Conservation (phyloP, 2,329 filamentous ascomycete species). For the Xylariales sp. region DNA sequence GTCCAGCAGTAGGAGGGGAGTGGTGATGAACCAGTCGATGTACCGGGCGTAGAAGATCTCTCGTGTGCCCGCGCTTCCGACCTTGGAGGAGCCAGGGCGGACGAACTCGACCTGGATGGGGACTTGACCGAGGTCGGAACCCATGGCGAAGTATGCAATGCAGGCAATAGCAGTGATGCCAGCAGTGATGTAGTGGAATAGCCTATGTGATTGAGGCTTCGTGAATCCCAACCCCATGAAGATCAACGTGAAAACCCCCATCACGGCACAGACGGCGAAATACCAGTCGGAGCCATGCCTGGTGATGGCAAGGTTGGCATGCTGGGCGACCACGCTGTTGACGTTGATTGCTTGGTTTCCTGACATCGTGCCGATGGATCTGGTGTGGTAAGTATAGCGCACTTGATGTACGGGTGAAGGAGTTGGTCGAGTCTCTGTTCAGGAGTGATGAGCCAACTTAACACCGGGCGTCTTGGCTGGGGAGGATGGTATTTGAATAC, state of each 20-base stretch:
- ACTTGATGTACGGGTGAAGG: not conserved
- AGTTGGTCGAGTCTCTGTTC: not conserved
- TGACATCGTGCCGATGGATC: conserved; percentile 16
- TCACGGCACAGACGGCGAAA: conserved; percentile 56
- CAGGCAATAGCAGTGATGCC: conserved; percentile 52
- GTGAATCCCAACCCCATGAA: conserved; percentile 48
- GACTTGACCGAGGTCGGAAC: conserved; percentile 59
- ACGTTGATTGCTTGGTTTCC: conserved; percentile 41
- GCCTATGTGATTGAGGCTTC: conserved; percentile 50
- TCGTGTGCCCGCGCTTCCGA: conserved; percentile 46
- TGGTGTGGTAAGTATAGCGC: no score
- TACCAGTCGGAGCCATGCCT: conserved; percentile 58
- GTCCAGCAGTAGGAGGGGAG: conserved; percentile 58
- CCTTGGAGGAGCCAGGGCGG: conserved; percentile 32
- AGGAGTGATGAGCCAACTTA: not conserved
- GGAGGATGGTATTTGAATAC: conserved; percentile 13
- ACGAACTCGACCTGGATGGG: conserved; percentile 58
- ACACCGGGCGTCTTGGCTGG: not conserved
- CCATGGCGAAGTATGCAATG: conserved; percentile 64
- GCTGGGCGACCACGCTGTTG: conserved; percentile 42
- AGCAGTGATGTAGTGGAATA: conserved; percentile 63
- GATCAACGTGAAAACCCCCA: conserved; percentile 47
- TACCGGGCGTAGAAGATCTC: conserved; percentile 65
- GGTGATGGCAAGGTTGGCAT: conserved; percentile 54
- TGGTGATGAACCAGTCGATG: conserved; percentile 61